These are phyloP conservation scores for Ophiostoma ulmi DNA, from an alignment of 2,329 filamentous ascomycete species.

Conservation along the genomic window DNA sequence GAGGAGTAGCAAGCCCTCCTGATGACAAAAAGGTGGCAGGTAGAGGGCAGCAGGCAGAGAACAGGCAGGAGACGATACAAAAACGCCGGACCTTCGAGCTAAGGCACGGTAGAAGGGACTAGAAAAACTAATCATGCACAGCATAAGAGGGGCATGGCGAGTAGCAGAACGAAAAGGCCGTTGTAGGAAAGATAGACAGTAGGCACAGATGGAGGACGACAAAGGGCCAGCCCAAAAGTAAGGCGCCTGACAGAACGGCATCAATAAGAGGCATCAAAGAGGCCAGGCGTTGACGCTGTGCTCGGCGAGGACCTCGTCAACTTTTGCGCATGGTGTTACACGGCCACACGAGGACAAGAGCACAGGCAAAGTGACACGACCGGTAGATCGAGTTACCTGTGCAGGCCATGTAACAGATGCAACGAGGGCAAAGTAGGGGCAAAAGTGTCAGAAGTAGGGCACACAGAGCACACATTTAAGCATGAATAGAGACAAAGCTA, in stretches of 20 bases:
- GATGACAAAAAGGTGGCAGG: neutral
- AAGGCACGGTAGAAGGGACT: constrained; percentile 20
- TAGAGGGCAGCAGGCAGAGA: neutral
- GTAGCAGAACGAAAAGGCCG: neutral
- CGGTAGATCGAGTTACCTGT: constrained; percentile 9
- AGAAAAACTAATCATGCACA: constrained; percentile 23
- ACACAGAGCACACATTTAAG: neutral
- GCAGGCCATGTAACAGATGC: neutral
- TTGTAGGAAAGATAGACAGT: neutral
- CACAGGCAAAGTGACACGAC: constrained; percentile 2
- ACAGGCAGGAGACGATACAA: neutral
- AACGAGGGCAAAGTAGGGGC: neutral
- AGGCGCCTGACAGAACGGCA: neutral
- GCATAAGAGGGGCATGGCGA: constrained; percentile 8
- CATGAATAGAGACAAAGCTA: neutral
- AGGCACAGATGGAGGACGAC: neutral
- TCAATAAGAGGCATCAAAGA: neutral
- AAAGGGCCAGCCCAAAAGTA: neutral
- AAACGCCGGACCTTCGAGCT: constrained; percentile 17
- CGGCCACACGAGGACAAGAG: neutral
- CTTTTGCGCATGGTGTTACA: constrained; percentile 1
- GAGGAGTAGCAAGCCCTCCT: neutral
- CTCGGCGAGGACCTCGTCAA: neutral
- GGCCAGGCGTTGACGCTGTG: neutral
- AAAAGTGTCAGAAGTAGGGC: neutral